Evolutionary conservation across 2,329 filamentous ascomycete species (phyloP).

Genomic region (Fusarium verticillioides): DNA sequence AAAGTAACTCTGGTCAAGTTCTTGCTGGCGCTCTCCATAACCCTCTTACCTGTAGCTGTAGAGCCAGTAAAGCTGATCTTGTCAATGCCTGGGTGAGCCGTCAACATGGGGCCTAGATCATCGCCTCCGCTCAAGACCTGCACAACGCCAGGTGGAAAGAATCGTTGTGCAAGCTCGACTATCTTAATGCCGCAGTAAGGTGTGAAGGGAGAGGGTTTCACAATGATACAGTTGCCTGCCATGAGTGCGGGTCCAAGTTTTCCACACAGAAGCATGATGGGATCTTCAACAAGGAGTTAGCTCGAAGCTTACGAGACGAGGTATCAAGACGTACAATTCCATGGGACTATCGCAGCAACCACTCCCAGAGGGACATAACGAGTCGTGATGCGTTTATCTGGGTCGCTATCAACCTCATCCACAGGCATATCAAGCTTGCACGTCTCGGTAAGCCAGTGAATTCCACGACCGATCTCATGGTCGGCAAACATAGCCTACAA

Average conservation of each 20-base stretch:
- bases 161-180: slow-evolving; percentile 64
- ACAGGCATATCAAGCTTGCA: neutral
- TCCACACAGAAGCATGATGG: slow-evolving; percentile 3
- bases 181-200: slow-evolving; percentile 68
- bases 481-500: neutral
- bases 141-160: slow-evolving; percentile 71
- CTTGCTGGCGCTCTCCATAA: slow-evolving; percentile 63
- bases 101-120: slow-evolving; percentile 67
- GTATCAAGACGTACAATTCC: neutral
- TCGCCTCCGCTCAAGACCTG: slow-evolving; percentile 70
- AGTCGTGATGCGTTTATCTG: neutral
- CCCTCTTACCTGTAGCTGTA: slow-evolving; percentile 68
- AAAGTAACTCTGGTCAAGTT: slow-evolving; percentile 70
- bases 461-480: neutral
- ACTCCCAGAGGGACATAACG: slow-evolving; percentile 1
- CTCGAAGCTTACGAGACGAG: neutral
- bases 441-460: neutral
- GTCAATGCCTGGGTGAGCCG: slow-evolving; percentile 64
- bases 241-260: slow-evolving; percentile 49
- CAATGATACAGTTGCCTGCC: slow-evolving; percentile 64
- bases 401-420: neutral
- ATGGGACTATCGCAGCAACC: neutral
- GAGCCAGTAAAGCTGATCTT: slow-evolving; percentile 75
- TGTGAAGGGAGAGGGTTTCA: slow-evolving; percentile 68
- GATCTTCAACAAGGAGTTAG: neutral